Conservation (phyloP, 1,284 basidiomycete species). For the Moniliophthora roreri region DNA sequence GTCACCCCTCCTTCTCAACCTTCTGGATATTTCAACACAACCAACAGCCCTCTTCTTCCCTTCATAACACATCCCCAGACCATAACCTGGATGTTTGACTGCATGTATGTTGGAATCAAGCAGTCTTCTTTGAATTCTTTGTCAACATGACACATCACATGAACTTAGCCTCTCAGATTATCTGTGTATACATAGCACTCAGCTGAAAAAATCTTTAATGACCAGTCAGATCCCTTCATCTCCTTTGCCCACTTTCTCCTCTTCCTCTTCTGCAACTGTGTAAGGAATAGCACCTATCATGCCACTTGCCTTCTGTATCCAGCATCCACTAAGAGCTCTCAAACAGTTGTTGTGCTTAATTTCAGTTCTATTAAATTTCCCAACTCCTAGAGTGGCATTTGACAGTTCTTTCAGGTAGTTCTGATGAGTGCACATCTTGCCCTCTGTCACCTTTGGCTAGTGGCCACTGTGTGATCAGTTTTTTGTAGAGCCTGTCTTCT, state of each 20-base stretch:
- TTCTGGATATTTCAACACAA: conserved; percentile 25
- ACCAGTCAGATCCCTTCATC: conserved; percentile 7
- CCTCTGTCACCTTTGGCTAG: too few relatives aligned
- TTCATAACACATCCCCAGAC: conserved; percentile 20
- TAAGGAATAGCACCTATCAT: conserved; percentile 21
- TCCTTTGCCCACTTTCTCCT: conserved; percentile 19
- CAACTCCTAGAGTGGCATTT: too few relatives aligned
- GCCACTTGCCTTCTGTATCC: conserved; percentile 23
- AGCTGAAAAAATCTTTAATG: conserved; percentile 18
- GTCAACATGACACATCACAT: conserved; percentile 12
- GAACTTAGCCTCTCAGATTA: conserved; percentile 16
- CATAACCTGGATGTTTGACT: conserved; percentile 7
- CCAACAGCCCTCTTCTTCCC: conserved; percentile 20
- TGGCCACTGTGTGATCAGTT: too few relatives aligned
- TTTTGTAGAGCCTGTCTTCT: too few relatives aligned
- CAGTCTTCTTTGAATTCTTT: conserved; percentile 14
- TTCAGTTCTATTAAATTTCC: too few relatives aligned
- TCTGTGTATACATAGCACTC: conserved; percentile 21
- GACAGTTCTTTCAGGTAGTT: too few relatives aligned
- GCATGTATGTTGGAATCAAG: conserved; percentile 13
- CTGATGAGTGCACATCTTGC: too few relatives aligned
- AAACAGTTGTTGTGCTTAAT: conserved; percentile 16
- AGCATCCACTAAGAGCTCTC: conserved; percentile 12
- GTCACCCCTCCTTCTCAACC: conserved; percentile 25
- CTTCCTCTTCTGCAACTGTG: conserved; percentile 12